Base-by-base conservation (phyloP, 805 yeast genomes). In the Pichia sporocuriosa region DNA sequence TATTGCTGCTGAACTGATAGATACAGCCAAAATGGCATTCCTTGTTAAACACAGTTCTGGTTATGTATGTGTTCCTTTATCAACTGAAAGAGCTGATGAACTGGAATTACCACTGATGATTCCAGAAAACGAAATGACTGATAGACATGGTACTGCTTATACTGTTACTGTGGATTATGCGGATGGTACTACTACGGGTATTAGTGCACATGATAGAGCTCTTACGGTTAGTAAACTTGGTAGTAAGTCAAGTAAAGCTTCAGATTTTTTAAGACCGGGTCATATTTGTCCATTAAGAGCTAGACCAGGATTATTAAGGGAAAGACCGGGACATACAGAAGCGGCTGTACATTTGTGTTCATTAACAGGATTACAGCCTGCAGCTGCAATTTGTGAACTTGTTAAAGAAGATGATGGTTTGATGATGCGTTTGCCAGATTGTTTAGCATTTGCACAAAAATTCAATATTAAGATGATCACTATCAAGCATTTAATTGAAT, bases 91-190 rank as follows among this genome's bases (percentile, higher is more conserved):
- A 43, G 97, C 97, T 2, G 95, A 90, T 57, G 60, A 69, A 39
- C 72, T 93, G 37, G 82, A 82, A 32, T 72, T 93, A 43, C 96
- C 89, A 33, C 72, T 84, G 39, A 82, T 93, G 93, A 63, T 79
- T 41, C 67, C 72, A 42, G 45, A 40, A 33, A 37, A 41, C 22
- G 66, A 71, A 43, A 66, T 69, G 42, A 65, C 76, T 11, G 98
- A 93, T 59, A 79, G 95, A 59, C 97, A 93, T 53, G 95, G 95
- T 10, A 93, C 99, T 2, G 97, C 97, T 2, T 93, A 93, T 65
- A 93, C 98, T 1, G 79, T 93, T 37, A 87, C 97, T 1, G 85
- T 85, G 40, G 99, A 93, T 59, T 79, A 67, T 48, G 78, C 75
- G 27, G 82, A 82, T 43, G 96, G 95, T 27, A 89, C 97, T 28